Percentiles rank a stretch among this genome's conserved stretches.
These are phyloP conservation scores for Papiliotrema terrestris DNA, from an alignment of 1,284 basidiomycete species.

Conservation along the genomic window DNA sequence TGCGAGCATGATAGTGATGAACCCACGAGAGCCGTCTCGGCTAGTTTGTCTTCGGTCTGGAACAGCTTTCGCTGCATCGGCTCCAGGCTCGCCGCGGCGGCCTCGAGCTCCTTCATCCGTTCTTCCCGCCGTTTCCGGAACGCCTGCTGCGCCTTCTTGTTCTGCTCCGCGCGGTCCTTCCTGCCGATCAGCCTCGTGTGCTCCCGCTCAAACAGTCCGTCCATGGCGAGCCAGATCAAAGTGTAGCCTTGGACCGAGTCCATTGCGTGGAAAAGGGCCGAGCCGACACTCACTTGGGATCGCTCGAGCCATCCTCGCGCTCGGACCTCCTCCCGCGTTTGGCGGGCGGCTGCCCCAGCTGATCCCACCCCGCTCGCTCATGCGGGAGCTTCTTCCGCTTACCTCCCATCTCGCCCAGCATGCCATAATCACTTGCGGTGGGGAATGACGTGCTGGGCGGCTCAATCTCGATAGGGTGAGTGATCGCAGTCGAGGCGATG, in stretches of 20 bases:
- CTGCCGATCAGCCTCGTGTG: not conserved
- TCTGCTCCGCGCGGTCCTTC: conserved; percentile 42
- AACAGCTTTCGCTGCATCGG: conserved; percentile 20
- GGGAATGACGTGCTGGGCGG: not conserved
- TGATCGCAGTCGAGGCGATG: not conserved
- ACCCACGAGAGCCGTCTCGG: conserved; percentile 29
- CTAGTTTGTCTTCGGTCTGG: conserved; percentile 26
- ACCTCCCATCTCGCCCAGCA: conserved; percentile 45
- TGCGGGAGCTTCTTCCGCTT: conserved; percentile 40
- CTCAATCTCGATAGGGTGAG: not conserved
- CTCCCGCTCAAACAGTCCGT: too few relatives aligned
- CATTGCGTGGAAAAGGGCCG: too few relatives aligned
- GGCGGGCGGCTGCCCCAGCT: conserved; percentile 29
- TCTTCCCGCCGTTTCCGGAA: conserved; percentile 45
- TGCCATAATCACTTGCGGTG: conserved; percentile 7
- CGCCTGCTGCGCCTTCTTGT: conserved; percentile 46
- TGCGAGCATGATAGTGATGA: not conserved
- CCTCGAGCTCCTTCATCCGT: conserved; percentile 44
- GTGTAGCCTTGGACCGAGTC: too few relatives aligned
- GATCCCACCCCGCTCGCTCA: conserved; percentile 44
- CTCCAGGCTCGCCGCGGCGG: conserved; percentile 27
- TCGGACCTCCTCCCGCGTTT: conserved; percentile 6
- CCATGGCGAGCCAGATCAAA: too few relatives aligned
- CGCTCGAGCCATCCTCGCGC: not conserved
- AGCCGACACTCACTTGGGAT: not conserved